These are phyloP conservation scores for Zostera marina DNA, from an alignment of 116 monocot species.

Conservation along the genomic window DNA sequence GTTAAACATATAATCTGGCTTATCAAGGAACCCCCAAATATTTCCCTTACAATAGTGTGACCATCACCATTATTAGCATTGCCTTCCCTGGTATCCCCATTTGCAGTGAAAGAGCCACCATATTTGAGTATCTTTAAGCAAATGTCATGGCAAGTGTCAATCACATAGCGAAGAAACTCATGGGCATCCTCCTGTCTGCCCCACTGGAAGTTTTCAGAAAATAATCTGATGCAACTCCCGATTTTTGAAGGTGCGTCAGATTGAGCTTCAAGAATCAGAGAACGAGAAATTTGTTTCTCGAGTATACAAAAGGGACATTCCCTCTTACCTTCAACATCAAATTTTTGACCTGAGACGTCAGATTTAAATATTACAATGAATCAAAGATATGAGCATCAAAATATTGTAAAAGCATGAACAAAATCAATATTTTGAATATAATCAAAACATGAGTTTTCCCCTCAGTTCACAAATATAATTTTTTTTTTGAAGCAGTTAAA, in stretches of 20 bases:
- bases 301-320: slow-evolving; percentile 91
- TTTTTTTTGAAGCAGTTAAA: too few species aligned
- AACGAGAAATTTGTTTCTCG: slow-evolving; percentile 78
- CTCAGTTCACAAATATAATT: too few species aligned
- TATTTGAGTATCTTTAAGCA: slow-evolving; percentile 47
- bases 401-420: too few species aligned
- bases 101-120: slow-evolving; percentile 3
- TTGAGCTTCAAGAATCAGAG: slow-evolving; percentile 33
- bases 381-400: too few species aligned
- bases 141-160: slow-evolving; percentile 80
- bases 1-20: slow-evolving; percentile 89
- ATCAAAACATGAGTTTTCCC: too few species aligned
- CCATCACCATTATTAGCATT: not conserved
- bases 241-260: slow-evolving; percentile 64
- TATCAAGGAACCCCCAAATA: slow-evolving; percentile 78
- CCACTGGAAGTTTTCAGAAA: slow-evolving; percentile 77
- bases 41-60: slow-evolving; percentile 60
- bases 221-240: slow-evolving; percentile 48
- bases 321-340: slow-evolving; percentile 17
- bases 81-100: not conserved
- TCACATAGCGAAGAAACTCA: slow-evolving; percentile 91
- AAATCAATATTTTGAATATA: too few species aligned
- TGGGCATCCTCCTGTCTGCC: slow-evolving; percentile 96
- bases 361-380: not conserved
- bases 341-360: slow-evolving; percentile 32